These are phyloP conservation scores for Cucurbita argyrosperma DNA, from an alignment of 306 rosid species.

Conservation along the genomic window DNA sequence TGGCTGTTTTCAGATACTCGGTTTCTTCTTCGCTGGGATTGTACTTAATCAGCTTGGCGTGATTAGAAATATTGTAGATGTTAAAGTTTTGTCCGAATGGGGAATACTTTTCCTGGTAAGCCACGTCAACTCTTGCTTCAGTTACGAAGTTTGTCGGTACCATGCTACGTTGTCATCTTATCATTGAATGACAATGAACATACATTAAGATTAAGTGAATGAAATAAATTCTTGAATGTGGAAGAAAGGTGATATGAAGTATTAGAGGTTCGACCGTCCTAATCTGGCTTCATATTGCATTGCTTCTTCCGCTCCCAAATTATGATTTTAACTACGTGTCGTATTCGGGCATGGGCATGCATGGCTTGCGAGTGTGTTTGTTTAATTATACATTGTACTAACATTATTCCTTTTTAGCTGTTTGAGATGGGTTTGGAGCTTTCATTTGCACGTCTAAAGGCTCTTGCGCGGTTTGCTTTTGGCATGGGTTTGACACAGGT, in stretches of 20 bases:
- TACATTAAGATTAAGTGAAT: not conserved
- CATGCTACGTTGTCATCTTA: not conserved
- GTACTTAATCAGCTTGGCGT: conserved; percentile 91
- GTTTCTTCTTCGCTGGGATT: conserved; percentile 93
- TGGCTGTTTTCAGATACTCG: conserved; percentile 59
- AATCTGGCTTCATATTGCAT: not conserved
- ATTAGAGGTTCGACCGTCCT: not conserved
- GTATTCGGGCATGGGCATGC: not conserved
- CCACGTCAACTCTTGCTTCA: conserved; percentile 11
- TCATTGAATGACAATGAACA: not conserved
- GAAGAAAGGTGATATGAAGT: not conserved
- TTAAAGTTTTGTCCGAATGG: conserved; percentile 91
- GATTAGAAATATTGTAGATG: conserved; percentile 85
- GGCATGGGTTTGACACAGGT: conserved; percentile 99
- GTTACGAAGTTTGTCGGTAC: not conserved
- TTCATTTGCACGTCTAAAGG: conserved; percentile 92
- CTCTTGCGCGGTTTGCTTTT: conserved; percentile 93
- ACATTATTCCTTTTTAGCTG: conserved; percentile 35
- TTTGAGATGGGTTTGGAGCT: conserved; percentile 99
- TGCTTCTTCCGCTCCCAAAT: not conserved
- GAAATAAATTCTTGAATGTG: not conserved
- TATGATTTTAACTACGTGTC: not conserved
- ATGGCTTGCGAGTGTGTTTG: not conserved
- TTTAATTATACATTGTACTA: not conserved
- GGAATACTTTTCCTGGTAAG: conserved; percentile 99